Evolutionary conservation across 176 grass and related monocot species (phyloP), one percentile per base, ranked within the genome.

Genomic region (Oropetium thomaeum): DNA sequence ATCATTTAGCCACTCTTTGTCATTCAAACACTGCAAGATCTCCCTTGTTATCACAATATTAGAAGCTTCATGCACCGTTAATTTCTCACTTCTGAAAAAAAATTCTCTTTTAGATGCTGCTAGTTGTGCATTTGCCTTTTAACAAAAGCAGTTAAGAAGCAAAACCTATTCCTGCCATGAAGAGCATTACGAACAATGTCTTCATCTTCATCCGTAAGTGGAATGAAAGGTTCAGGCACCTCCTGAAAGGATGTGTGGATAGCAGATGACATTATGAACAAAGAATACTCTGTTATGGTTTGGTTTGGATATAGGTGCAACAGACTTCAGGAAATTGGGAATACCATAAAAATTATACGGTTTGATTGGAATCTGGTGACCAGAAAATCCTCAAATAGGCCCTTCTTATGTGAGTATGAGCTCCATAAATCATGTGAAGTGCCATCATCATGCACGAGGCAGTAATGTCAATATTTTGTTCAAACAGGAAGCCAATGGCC

Each of bases 11-110:
- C 91, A 93, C 27, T 74, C 74, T 38, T 66, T 70, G 45, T 31
- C 48, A 33, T 81, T 90, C 85, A 93, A 79, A 58, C 91, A 93
- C 65, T 76, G 78, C 43, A 93, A 76, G 51, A 90, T 75, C 81
- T 90, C 84, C 81, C 84, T 93, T 34, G 91, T 93, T 85, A 93
- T 93, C 52, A 83, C 78, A 80, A 93, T 90, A 70, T 85, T 93
- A 76, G 91, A 93, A 65, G 70, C 17, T 49, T 90, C 84, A 69
- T 93, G 91, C 25, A 51, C 67, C 5, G 69, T 71, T 60, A 93
- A 47, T 42, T 52, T 80, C 74, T 93, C 84, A 81, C 27, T 52
- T 5, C 91, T 93, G 75, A 2, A 31, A 87, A 57, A 77, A 1
- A 3, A 10, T 7, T 10, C n/a, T n/a, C 11, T 14, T 65, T 81